Evolutionary conservation across 345 rosid species (phyloP), one percentile per base, ranked within the genome.

Genomic region (Draba incana): DNA sequence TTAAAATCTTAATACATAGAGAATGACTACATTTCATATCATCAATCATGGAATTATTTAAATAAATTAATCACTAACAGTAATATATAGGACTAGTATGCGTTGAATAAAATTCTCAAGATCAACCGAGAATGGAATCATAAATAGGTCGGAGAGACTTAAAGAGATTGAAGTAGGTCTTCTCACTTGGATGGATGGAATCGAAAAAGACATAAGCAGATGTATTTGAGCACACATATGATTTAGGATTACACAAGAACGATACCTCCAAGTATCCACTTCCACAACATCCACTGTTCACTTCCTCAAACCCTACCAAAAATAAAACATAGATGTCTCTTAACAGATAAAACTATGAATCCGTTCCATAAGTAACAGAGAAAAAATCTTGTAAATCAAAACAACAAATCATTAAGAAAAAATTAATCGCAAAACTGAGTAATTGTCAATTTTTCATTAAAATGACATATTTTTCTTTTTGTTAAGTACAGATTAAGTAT

Each of bases 141-240:
- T 8, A 35, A 35, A 35, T 2, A 13, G 77, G 80, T 62, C 74
- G 91, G 55, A 44, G 14, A 5, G 75, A 46, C 39, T 38, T 70
- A 56, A 85, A 79, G 10, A 86, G 0, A 11, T 60, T 66, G 59
- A 57, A 45, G 41, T 86, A 92, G 2, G 86, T 51, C 69, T 61
- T 75, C 66, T 90, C 88, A 0, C 88, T 85, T 62, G 98, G 98
- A 63, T 92, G 98, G 41, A 92, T 81, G 2, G 98, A 81, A 74
- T 92, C 98, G 77, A 88, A 92, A 53, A 92, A 92, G 8, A 88
- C 84, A 74, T 84, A 89, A 33, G 80, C 84, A 4, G 95, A 86
- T 3, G 88, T 82, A 69, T 92, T 86, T 2, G 80, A 30, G 66
- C 98, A 88, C 46, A 92, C 68, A 8, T 25, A 78, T 23, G 95